A percentile compares a stretch with the other conserved stretches of the same genome.
Evolutionary conservation across 2,329 filamentous ascomycete genomes (phyloP).

Genomic region (Monilinia vaccinii-corymbosi): DNA sequence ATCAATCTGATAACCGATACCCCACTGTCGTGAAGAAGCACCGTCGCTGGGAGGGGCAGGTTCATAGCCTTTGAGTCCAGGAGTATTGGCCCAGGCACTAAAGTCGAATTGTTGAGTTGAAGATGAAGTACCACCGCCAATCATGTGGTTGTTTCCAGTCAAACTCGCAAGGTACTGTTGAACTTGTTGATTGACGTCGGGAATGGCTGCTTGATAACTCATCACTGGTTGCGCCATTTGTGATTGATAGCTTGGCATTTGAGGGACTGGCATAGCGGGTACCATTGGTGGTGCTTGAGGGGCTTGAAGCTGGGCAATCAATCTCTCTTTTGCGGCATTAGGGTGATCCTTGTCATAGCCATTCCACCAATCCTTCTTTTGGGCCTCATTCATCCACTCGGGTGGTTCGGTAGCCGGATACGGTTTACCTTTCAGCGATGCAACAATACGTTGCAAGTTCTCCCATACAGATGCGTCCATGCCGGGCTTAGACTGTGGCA

Average conservation of each 20-base stretch:
- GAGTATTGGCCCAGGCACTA: slow-evolving; percentile 13
- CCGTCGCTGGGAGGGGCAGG: neutral
- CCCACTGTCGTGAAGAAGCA: slow-evolving; percentile 11
- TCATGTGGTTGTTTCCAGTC: slow-evolving; percentile 14
- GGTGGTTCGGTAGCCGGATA: slow-evolving; percentile 44
- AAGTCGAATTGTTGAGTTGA: slow-evolving; percentile 18
- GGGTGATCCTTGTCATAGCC: slow-evolving; percentile 36
- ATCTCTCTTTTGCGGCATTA: slow-evolving; percentile 27
- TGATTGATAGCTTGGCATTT: slow-evolving; percentile 14
- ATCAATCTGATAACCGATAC: slow-evolving; percentile 16
- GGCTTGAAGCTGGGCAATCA: slow-evolving; percentile 21
- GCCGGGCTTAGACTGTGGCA: neutral
- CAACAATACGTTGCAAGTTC: slow-evolving; percentile 23
- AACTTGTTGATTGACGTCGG: slow-evolving; percentile 23
- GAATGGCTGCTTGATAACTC: slow-evolving; percentile 4
- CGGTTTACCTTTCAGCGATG: slow-evolving; percentile 36
- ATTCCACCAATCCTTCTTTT: slow-evolving; percentile 43
- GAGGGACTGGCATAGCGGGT: slow-evolving; percentile 13
- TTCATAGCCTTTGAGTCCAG: slow-evolving; percentile 3
- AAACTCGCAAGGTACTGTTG: slow-evolving; percentile 21
- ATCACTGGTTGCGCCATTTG: slow-evolving; percentile 13
- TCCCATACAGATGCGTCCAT: slow-evolving; percentile 18
- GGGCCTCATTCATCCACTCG: slow-evolving; percentile 40
- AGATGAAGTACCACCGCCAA: neutral
- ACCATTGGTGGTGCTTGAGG: slow-evolving; percentile 20